These are phyloP conservation scores for Calonectria naviculata DNA, from an alignment of 2,329 filamentous ascomycete species.

Conservation along the genomic window DNA sequence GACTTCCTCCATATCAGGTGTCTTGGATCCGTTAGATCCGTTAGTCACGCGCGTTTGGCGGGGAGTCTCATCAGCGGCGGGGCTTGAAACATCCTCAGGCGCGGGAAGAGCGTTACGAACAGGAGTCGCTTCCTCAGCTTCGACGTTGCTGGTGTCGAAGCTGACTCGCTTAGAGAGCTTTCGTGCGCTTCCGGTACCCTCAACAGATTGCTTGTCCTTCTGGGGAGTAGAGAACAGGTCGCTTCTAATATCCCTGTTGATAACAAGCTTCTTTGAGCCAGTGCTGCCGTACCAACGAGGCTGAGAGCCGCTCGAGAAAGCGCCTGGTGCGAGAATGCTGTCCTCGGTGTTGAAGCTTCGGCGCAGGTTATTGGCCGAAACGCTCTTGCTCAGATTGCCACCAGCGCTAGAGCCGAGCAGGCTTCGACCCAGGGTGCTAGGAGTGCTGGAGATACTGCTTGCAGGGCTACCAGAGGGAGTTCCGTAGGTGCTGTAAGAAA, in stretches of 20 bases:
- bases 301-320: constrained; percentile 78
- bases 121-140: constrained; percentile 48
- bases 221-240: constrained; percentile 74
- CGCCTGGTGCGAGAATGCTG: constrained; percentile 86
- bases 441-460: constrained; percentile 73
- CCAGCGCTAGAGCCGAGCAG: constrained; percentile 74
- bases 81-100: constrained; percentile 43
- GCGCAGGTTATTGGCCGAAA: constrained; percentile 88
- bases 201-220: constrained; percentile 59
- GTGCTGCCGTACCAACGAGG: constrained; percentile 74
- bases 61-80: constrained; percentile 51
- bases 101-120: constrained; percentile 49
- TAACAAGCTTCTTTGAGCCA: constrained; percentile 88
- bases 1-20: constrained; percentile 76
- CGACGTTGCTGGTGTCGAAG: constrained; percentile 77
- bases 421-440: constrained; percentile 74
- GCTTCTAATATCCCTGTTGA: constrained; percentile 86
- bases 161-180: constrained; percentile 88
- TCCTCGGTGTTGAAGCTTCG: constrained; percentile 85
- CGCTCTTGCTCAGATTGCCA: constrained; percentile 83
- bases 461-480: constrained; percentile 79
- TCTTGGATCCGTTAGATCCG: constrained; percentile 53
- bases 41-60: constrained; percentile 59
- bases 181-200: constrained; percentile 54
- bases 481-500: constrained; percentile 92